Conservation (phyloP, 2,329 filamentous ascomycete genomes). For the Hypoxylon rubiginosum region DNA sequence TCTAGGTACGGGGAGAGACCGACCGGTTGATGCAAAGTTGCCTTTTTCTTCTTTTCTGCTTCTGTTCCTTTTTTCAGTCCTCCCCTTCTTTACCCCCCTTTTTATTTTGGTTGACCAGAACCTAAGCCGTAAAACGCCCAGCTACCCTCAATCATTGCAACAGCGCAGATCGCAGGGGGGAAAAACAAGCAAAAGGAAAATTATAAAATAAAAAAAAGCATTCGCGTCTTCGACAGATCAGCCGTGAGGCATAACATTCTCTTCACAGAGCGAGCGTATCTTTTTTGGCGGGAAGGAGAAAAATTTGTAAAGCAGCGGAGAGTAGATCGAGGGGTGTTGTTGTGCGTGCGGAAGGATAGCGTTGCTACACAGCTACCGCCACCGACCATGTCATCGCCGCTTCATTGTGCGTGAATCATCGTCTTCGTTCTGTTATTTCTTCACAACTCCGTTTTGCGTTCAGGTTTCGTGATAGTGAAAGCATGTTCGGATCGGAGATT, state of each 20-base stretch:
- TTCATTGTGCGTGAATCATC: conserved; percentile 21
- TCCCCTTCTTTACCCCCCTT: conserved; percentile 35
- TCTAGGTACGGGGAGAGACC: background rate
- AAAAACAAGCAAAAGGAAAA: background rate
- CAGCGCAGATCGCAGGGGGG: conserved; percentile 6
- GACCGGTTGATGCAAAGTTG: conserved; percentile 8
- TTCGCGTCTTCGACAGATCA: conserved; percentile 24
- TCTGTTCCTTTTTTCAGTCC: conserved; percentile 18
- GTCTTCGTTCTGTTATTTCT: conserved; percentile 1
- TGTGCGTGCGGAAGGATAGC: conserved; percentile 1
- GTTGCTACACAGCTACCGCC: conserved; percentile 2
- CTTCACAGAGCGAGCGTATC: conserved; percentile 29
- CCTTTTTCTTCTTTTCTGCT: conserved; percentile 14
- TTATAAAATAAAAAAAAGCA: conserved; percentile 4
- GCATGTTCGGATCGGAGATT: background rate
- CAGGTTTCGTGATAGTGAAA: background rate
- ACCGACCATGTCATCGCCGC: conserved; percentile 7
- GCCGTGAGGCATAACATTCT: conserved; percentile 42
- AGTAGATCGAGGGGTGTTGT: background rate
- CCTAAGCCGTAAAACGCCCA: conserved; percentile 32
- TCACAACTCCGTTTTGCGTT: background rate
- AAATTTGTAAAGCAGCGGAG: background rate
- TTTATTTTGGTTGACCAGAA: conserved; percentile 32
- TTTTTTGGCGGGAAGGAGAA: conserved; percentile 19
- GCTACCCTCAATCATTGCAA: conserved; percentile 18